phyloP scores from a whole-genome alignment of 441 rosid genomes.

The Flueggea neowawraea region DNA sequence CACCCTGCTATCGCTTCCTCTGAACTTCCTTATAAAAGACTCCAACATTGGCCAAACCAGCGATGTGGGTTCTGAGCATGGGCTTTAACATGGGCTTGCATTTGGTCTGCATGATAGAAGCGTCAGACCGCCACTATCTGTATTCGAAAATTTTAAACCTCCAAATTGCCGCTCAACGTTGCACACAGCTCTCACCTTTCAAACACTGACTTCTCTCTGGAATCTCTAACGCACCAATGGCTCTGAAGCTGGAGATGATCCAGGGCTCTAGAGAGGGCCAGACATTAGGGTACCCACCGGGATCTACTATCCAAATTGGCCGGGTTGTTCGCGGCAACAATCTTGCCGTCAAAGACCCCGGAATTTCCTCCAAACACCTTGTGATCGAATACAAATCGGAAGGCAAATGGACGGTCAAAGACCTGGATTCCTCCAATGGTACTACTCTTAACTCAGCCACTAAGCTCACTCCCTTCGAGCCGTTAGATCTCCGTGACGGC shows the following conservation, averaged over 20 bases:
- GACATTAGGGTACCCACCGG: slow-evolving; percentile 39
- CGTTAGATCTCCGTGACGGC: slow-evolving; percentile 39
- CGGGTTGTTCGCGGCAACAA: slow-evolving; percentile 71
- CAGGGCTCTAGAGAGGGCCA: slow-evolving; percentile 75
- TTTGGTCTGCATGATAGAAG: too few relatives aligned
- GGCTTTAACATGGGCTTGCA: too few relatives aligned
- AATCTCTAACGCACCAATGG: slow-evolving; percentile 21
- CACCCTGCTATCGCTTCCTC: too few relatives aligned
- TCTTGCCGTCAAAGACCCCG: slow-evolving; percentile 58
- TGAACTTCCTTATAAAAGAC: too few relatives aligned
- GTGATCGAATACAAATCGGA: slow-evolving; percentile 33
- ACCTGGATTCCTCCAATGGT: slow-evolving; percentile 82
- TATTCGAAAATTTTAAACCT: too few relatives aligned
- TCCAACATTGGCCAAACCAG: too few relatives aligned
- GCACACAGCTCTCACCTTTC: background rate
- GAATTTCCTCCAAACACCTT: slow-evolving; percentile 76
- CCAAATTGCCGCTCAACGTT: too few relatives aligned
- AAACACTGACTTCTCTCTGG: too few relatives aligned
- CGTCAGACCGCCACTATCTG: too few relatives aligned
- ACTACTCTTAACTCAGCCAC: slow-evolving; percentile 44
- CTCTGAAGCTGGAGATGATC: slow-evolving; percentile 39
- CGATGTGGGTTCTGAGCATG: too few relatives aligned
- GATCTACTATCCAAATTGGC: slow-evolving; percentile 51
- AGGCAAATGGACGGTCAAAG: slow-evolving; percentile 58
- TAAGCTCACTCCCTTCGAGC: slow-evolving; percentile 25